These are phyloP conservation scores for Ophiostoma sp. DNA, from an alignment of 2,329 filamentous ascomycete genomes.

Conservation along the genomic window DNA sequence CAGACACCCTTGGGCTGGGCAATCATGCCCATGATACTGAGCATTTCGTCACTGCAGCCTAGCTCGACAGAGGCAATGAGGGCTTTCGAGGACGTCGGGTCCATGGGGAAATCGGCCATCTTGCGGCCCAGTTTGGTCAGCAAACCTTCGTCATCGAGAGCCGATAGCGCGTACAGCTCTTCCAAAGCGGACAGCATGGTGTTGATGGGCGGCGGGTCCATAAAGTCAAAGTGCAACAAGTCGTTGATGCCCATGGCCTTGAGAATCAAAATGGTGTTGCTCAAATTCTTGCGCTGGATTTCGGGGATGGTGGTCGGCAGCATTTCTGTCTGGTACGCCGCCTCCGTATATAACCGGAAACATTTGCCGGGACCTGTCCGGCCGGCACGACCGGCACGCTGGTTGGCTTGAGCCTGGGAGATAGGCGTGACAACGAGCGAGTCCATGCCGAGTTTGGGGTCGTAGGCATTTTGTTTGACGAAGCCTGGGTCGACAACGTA, in stretches of 20 bases:
- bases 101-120: conserved; percentile 99
- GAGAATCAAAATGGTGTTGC: conserved; percentile 91
- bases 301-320: conserved; percentile 93
- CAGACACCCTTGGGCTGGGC: conserved; percentile 77
- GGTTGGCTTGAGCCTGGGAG: conserved; percentile 93
- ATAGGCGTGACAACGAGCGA: conserved; percentile 93
- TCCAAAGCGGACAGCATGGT: conserved; percentile 97
- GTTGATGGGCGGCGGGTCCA: conserved; percentile 96
- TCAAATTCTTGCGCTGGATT: conserved; percentile 91
- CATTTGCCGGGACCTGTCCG: conserved; percentile 95
- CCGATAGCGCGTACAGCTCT: conserved; percentile 88
- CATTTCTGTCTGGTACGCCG: conserved; percentile 96
- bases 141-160: conserved; percentile 91
- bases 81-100: conserved; percentile 85
- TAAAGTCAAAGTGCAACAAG: conserved; percentile 94
- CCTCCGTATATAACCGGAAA: conserved; percentile 92
- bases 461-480: conserved; percentile 96
- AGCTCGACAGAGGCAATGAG: conserved; percentile 81
- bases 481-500: conserved; percentile 97
- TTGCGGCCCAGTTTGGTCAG: conserved; percentile 88
- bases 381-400: conserved; percentile 87
- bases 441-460: conserved; percentile 97
- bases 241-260: conserved; percentile 99
- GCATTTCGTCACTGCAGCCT: conserved; percentile 87
- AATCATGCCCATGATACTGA: conserved; percentile 94